A percentile compares a stretch with the other conserved stretches of the same genome.
These are phyloP conservation scores for Scheffersomyces coipomensis DNA, from an alignment of 805 yeast species.

Conservation along the genomic window DNA sequence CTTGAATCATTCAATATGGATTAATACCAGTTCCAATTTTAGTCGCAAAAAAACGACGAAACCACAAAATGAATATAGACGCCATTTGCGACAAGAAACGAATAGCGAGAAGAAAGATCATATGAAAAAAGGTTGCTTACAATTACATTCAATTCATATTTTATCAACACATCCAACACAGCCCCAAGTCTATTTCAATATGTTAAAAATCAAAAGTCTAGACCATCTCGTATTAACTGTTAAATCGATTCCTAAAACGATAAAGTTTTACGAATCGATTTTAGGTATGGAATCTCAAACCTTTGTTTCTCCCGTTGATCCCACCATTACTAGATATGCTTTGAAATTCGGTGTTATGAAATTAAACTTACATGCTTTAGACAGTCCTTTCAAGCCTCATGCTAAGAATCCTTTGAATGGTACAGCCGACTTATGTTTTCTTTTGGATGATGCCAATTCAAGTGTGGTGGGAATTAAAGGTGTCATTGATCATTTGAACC, in stretches of 20 bases:
- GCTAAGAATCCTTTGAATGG: conserved; percentile 5
- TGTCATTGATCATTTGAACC: conserved; percentile 1
- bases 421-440: conserved; percentile 7
- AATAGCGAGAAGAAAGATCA: no score
- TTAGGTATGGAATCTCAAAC: conserved; percentile 3
- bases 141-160: no score
- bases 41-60: no score
- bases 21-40: no score
- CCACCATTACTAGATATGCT: conserved; percentile 3
- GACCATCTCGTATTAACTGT: conserved; percentile 8
- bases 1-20: no score
- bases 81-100: no score
- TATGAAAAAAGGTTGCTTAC: no score
- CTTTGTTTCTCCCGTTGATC: conserved; percentile 4
- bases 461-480: background rate
- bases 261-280: conserved; percentile 4
- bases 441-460: conserved; percentile 3
- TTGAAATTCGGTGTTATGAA: conserved; percentile 5
- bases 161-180: no score
- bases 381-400: conserved; percentile 6
- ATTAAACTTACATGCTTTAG: conserved; percentile 7
- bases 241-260: conserved; percentile 4
- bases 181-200: no score
- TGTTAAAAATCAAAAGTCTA: conserved; percentile 4
- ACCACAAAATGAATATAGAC: no score